A percentile compares a stretch with the other conserved stretches of the same genome.
These are phyloP conservation scores for Plenodomus lindquistii DNA, from an alignment of 2,329 filamentous ascomycete species.

Conservation along the genomic window DNA sequence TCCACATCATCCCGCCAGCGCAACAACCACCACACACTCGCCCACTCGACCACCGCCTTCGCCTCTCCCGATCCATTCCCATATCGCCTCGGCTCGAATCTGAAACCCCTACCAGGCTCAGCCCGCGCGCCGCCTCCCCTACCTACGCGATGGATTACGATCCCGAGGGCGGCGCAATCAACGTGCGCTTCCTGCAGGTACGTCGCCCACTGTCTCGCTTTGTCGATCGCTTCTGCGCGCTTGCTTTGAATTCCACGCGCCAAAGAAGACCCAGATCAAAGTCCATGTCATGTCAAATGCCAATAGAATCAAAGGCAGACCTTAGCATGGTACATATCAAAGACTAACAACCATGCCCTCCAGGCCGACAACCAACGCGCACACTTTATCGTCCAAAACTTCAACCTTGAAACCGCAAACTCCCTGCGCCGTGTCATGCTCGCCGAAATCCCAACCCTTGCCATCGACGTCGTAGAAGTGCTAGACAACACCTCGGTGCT, in stretches of 20 bases:
- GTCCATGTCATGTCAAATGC: background rate
- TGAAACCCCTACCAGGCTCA: slow-evolving; percentile 5
- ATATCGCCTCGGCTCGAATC: slow-evolving; percentile 9
- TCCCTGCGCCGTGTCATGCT: slow-evolving; percentile 88
- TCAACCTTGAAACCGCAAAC: slow-evolving; percentile 91
- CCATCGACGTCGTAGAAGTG: slow-evolving; percentile 93
- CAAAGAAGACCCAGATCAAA: background rate
- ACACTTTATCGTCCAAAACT: slow-evolving; percentile 88
- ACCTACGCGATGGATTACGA: slow-evolving; percentile 55
- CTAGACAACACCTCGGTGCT: slow-evolving; percentile 93
- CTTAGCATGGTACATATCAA: background rate
- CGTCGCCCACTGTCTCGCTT: slow-evolving; percentile 19
- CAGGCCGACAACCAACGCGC: slow-evolving; percentile 81
- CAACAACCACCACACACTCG: slow-evolving; percentile 15
- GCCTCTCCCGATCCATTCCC: slow-evolving; percentile 7
- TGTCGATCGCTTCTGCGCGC: background rate
- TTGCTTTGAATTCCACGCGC: background rate
- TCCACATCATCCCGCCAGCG: slow-evolving; percentile 8
- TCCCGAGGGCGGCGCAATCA: slow-evolving; percentile 49
- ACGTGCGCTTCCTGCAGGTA: slow-evolving; percentile 46
- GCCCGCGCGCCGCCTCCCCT: slow-evolving; percentile 11
- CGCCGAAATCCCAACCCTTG: slow-evolving; percentile 90
- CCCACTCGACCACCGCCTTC: slow-evolving; percentile 25
- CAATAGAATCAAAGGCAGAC: background rate
- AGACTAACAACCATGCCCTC: slow-evolving; percentile 24